Conservation (phyloP, 164 flowering plant genomes). For the Berberis thunbergii region DNA sequence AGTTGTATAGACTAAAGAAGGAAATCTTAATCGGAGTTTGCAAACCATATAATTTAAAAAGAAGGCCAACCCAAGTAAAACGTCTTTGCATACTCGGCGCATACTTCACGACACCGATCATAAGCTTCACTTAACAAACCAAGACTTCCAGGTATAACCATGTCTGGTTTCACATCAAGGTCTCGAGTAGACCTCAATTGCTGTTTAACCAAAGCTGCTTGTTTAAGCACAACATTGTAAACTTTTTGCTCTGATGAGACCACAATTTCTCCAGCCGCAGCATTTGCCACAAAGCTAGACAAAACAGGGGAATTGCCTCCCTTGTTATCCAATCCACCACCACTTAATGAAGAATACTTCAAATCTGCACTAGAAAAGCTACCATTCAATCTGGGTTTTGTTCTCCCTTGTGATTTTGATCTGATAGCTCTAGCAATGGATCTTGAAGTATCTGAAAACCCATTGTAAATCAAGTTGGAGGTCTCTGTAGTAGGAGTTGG, state of each 20-base stretch:
- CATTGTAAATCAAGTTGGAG: too few relatives aligned
- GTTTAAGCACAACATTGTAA: constrained; percentile 71
- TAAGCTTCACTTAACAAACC: constrained; percentile 64
- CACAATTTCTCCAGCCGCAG: constrained; percentile 45
- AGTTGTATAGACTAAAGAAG: background rate
- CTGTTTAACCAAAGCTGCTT: constrained; percentile 62
- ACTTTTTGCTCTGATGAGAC: constrained; percentile 59
- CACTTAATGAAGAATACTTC: too few relatives aligned
- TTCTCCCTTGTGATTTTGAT: too few relatives aligned
- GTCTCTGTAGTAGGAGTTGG: too few relatives aligned
- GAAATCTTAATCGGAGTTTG: background rate
- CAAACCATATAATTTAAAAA: background rate
- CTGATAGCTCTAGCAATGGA: too few relatives aligned
- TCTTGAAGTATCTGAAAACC: too few relatives aligned
- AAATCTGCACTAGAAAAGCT: too few relatives aligned
- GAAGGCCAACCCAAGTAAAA: constrained; percentile 68
- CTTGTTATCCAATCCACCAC: background rate
- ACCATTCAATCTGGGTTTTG: too few relatives aligned
- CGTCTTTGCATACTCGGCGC: constrained; percentile 90
- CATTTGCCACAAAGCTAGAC: constrained; percentile 44
- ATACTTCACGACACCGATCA: constrained; percentile 79
- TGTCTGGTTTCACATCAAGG: constrained; percentile 41
- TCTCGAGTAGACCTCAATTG: constrained; percentile 22
- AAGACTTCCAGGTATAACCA: constrained; percentile 34
- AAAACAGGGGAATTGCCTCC: constrained; percentile 17